Evolutionary conservation across 805 yeast genomes (phyloP).

Genomic region (Kodamaea kakaduensis): DNA sequence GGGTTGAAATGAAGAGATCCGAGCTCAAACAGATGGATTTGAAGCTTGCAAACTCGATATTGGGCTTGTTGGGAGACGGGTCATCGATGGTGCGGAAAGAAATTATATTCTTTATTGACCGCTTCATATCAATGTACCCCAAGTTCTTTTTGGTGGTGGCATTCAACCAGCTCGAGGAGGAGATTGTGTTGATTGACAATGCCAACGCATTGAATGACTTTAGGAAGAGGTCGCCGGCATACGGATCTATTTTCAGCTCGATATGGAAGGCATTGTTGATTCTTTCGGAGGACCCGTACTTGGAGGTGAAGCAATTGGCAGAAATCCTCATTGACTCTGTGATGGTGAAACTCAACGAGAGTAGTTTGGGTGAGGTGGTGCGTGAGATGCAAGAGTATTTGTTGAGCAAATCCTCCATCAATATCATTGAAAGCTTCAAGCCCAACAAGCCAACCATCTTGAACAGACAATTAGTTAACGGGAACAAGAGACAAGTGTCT

Average conservation of each 20-base stretch:
- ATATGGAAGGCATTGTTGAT: slow-evolving; percentile 83
- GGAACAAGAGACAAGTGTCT: slow-evolving; percentile 22
- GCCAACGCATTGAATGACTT: slow-evolving; percentile 60
- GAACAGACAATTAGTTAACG: slow-evolving; percentile 24
- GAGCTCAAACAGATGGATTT: slow-evolving; percentile 66
- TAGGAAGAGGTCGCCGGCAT: slow-evolving; percentile 68
- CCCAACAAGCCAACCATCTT: slow-evolving; percentile 36
- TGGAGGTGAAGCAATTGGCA: slow-evolving; percentile 71
- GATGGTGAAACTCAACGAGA: slow-evolving; percentile 56
- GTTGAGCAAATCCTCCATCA: slow-evolving; percentile 45
- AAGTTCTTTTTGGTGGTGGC: slow-evolving; percentile 83
- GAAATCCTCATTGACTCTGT: slow-evolving; percentile 73
- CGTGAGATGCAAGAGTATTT: slow-evolving; percentile 62
- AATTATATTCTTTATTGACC: slow-evolving; percentile 69
- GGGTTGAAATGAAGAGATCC: slow-evolving; percentile 33
- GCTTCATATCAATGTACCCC: slow-evolving; percentile 63
- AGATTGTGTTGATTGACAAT: slow-evolving; percentile 60
- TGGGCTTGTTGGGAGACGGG: slow-evolving; percentile 77
- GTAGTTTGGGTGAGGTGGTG: slow-evolving; percentile 63
- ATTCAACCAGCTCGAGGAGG: slow-evolving; percentile 78
- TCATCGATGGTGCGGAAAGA: slow-evolving; percentile 87
- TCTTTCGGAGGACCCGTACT: slow-evolving; percentile 82
- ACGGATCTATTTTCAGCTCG: slow-evolving; percentile 81
- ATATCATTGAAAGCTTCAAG: slow-evolving; percentile 36
- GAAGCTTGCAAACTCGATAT: slow-evolving; percentile 61